Percentiles rank a stretch among this genome's conserved stretches.
Conservation (phyloP, 1,139 yeast species). For the Kodamaea suecica region DNA sequence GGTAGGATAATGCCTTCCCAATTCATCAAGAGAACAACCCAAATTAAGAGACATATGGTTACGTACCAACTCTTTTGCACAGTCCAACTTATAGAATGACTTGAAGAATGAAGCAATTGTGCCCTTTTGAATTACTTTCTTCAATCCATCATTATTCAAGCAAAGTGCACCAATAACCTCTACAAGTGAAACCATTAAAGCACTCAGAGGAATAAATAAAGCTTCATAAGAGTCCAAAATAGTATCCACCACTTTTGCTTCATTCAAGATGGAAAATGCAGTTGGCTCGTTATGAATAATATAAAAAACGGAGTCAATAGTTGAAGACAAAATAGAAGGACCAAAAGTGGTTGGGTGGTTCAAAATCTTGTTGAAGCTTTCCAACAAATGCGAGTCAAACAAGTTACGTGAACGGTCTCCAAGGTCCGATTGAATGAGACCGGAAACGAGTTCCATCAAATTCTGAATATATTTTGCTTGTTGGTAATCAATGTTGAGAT, state of each 20-base stretch:
- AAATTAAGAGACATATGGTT: slow-evolving; percentile 50
- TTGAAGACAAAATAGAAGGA: slow-evolving; percentile 58
- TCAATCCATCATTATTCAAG: slow-evolving; percentile 70
- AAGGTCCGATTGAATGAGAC: slow-evolving; percentile 65
- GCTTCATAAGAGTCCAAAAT: slow-evolving; percentile 54
- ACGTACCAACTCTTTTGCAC: slow-evolving; percentile 44
- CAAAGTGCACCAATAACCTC: slow-evolving; percentile 83
- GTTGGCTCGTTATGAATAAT: slow-evolving; percentile 92
- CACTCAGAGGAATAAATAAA: slow-evolving; percentile 56
- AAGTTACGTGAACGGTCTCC: slow-evolving; percentile 84
- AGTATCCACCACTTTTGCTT: slow-evolving; percentile 69
- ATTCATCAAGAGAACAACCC: slow-evolving; percentile 75
- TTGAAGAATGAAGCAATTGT: slow-evolving; percentile 51
- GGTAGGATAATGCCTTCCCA: slow-evolving; percentile 79
- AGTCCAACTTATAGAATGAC: slow-evolving; percentile 45
- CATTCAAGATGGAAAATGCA: slow-evolving; percentile 75
- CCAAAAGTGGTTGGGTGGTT: slow-evolving; percentile 65
- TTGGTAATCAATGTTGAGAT: slow-evolving; percentile 56
- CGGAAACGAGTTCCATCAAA: slow-evolving; percentile 59
- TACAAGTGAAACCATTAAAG: slow-evolving; percentile 60
- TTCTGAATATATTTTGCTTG: slow-evolving; percentile 61
- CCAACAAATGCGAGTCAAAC: slow-evolving; percentile 76
- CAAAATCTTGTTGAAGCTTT: slow-evolving; percentile 58
- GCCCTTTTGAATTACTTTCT: slow-evolving; percentile 47
- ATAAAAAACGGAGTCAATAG: slow-evolving; percentile 64